Evolutionary conservation across 2,329 filamentous ascomycete genomes (phyloP).

Genomic region (Grosmannia clavigera): DNA sequence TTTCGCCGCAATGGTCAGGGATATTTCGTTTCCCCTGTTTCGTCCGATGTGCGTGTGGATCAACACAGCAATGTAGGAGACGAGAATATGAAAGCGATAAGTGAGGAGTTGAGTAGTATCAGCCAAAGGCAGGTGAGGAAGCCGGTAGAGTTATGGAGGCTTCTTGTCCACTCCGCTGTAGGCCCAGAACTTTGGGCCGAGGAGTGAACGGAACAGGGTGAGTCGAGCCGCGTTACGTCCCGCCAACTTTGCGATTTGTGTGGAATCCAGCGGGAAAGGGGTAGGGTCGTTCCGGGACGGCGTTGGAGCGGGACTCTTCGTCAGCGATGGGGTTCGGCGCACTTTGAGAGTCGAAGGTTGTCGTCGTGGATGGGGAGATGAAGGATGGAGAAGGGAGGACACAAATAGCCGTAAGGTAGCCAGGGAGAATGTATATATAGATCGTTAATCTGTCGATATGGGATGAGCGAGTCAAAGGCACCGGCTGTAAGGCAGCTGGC

Average conservation of each 20-base stretch:
- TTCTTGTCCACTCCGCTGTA: slow-evolving; percentile 94
- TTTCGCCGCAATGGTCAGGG: slow-evolving; percentile 8
- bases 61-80: slow-evolving; percentile 3
- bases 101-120: not conserved
- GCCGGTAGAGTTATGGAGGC: slow-evolving; percentile 71
- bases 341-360: not conserved
- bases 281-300: slow-evolving; percentile 6
- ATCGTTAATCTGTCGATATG: not conserved
- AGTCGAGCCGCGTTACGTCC: slow-evolving; percentile 43
- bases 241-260: slow-evolving; percentile 24
- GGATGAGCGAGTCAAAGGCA: not conserved
- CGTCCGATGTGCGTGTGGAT: slow-evolving; percentile 3
- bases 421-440: not conserved
- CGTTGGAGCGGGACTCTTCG: not conserved
- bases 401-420: not conserved
- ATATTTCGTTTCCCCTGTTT: slow-evolving; percentile 3
- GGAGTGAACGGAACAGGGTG: slow-evolving; percentile 74
- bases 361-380: not conserved
- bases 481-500: not conserved
- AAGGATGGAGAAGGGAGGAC: not conserved
- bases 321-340: not conserved
- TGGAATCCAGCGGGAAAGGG: not conserved
- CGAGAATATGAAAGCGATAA: not conserved
- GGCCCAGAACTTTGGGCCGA: slow-evolving; percentile 87
- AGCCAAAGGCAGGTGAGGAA: not conserved